Percentiles rank a stretch among this genome's conserved stretches.
These are phyloP conservation scores for Colletotrichum ledebouriae DNA, from an alignment of 2,329 filamentous ascomycete species.

Conservation along the genomic window DNA sequence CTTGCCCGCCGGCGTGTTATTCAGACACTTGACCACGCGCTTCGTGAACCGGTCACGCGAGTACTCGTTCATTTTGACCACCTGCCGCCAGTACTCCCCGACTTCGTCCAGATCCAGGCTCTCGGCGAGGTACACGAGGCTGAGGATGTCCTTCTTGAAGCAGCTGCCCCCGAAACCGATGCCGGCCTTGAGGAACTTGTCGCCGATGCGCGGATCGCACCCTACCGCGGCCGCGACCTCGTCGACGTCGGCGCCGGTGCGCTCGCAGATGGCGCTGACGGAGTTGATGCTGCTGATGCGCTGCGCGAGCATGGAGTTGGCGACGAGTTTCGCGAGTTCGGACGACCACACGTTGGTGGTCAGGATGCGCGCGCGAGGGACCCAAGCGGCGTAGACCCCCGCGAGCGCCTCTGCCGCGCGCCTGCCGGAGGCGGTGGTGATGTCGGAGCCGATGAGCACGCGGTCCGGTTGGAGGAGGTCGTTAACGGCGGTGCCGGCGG, in stretches of 20 bases:
- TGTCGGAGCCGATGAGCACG: slow-evolving; percentile 78
- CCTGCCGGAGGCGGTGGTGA: slow-evolving; percentile 71
- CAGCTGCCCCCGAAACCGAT: slow-evolving; percentile 86
- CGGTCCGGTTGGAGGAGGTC: slow-evolving; percentile 79
- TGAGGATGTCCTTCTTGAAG: slow-evolving; percentile 84
- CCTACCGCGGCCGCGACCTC: slow-evolving; percentile 78
- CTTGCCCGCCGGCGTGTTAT: slow-evolving; percentile 77
- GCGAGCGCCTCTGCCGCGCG: slow-evolving; percentile 74
- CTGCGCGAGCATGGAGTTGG: slow-evolving; percentile 85
- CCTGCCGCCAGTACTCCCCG: slow-evolving; percentile 79
- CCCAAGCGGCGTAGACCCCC: slow-evolving; percentile 78
- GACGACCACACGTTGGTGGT: slow-evolving; percentile 83
- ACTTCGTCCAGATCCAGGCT: slow-evolving; percentile 78
- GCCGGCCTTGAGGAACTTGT: slow-evolving; percentile 78
- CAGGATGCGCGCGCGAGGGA: slow-evolving; percentile 75
- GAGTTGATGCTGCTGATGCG: slow-evolving; percentile 86
- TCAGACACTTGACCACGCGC: slow-evolving; percentile 74
- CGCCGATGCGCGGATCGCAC: slow-evolving; percentile 78
- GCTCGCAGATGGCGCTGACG: slow-evolving; percentile 82
- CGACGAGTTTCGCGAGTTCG: slow-evolving; percentile 82
- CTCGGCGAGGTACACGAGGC: slow-evolving; percentile 81
- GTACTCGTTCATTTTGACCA: slow-evolving; percentile 82
- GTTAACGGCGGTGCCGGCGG: slow-evolving; percentile 80
- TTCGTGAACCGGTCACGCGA: slow-evolving; percentile 77
- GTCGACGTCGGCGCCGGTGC: slow-evolving; percentile 79